Conservation (phyloP, 176 grass and related monocot species). For the Otatea glauca region DNA sequence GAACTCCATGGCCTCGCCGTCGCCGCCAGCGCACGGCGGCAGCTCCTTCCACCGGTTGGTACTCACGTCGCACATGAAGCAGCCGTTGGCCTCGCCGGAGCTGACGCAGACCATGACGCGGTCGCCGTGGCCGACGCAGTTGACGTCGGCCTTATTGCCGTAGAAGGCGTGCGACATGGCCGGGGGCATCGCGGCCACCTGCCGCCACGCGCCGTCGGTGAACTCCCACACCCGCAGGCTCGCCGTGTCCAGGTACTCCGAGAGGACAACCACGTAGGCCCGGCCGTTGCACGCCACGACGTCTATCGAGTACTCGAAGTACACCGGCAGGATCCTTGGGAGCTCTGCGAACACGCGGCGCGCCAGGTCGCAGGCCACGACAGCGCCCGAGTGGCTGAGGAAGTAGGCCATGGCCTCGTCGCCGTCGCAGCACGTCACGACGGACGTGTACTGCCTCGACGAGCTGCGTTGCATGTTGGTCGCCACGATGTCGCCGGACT, state of each 20-base stretch:
- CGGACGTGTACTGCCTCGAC: conserved; percentile 68
- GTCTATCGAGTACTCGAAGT: conserved; percentile 87
- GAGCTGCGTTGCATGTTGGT: conserved; percentile 73
- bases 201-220: conserved; percentile 55
- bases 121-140: conserved; percentile 69
- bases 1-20: conserved; percentile 60
- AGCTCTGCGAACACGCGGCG: conserved; percentile 59
- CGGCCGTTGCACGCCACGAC: conserved; percentile 60
- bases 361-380: conserved; percentile 67
- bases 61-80: conserved; percentile 63
- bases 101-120: conserved; percentile 76
- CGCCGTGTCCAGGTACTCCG: conserved; percentile 76
- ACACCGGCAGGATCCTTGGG: conserved; percentile 63
- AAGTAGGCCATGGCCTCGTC: conserved; percentile 67
- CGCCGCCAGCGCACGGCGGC: conserved; percentile 35
- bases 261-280: conserved; percentile 69
- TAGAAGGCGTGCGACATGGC: conserved; percentile 72
- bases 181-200: conserved; percentile 84
- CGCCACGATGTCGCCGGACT: conserved; percentile 76
- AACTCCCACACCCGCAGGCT: conserved; percentile 82
- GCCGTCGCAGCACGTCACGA: conserved; percentile 38
- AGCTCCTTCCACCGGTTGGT: conserved; percentile 72
- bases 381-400: conserved; percentile 64
- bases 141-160: conserved; percentile 76
- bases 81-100: conserved; percentile 50